Conservation (phyloP, 2,329 filamentous ascomycete species). For the Nannizziopsis barbatae region DNA sequence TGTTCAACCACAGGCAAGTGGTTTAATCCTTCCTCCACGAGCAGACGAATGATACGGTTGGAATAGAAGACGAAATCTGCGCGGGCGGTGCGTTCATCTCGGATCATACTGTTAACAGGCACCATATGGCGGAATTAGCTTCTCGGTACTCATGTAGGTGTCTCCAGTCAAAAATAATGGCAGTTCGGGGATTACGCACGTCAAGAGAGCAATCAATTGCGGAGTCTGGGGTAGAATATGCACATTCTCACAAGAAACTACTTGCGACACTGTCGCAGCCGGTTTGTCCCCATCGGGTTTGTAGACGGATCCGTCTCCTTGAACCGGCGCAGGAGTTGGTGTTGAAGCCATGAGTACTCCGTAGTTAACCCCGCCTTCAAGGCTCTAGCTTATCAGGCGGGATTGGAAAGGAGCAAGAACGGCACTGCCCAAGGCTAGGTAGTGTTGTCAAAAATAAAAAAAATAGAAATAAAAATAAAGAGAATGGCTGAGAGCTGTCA, state of each 20-base stretch:
- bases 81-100: constrained; percentile 76
- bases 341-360: constrained; percentile 11
- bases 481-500: no score
- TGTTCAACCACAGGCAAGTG: constrained; percentile 87
- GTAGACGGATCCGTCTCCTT: constrained; percentile 67
- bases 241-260: constrained; percentile 73
- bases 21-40: constrained; percentile 95
- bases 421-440: not conserved
- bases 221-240: constrained; percentile 85
- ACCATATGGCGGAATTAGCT: constrained; percentile 8
- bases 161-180: not conserved
- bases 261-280: constrained; percentile 75
- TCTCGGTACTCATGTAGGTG: not conserved
- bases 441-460: no score
- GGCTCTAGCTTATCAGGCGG: not conserved
- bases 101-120: constrained; percentile 65
- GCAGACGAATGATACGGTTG: constrained; percentile 89
- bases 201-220: constrained; percentile 91
- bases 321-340: constrained; percentile 9
- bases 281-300: constrained; percentile 66
- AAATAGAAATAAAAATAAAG: no score
- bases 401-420: not conserved
- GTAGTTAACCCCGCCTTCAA: not conserved
- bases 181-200: constrained; percentile 51
- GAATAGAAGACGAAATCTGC: constrained; percentile 99